Percentiles rank a stretch among this genome's conserved stretches.
phyloP scores from a whole-genome alignment of 2,329 filamentous ascomycete genomes.

The Diaporthe batatas region DNA sequence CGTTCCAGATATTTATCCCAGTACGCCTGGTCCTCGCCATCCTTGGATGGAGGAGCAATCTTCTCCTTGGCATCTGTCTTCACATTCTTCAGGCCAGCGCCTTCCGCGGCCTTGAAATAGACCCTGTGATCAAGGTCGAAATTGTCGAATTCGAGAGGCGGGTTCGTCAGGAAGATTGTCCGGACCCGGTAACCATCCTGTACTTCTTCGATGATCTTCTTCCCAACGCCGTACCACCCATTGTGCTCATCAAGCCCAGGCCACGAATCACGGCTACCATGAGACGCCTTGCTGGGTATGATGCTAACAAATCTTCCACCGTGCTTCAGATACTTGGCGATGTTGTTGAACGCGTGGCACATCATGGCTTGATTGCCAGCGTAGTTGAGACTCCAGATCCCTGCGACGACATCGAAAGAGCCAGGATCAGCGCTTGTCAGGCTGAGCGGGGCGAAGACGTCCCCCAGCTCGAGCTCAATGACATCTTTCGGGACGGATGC shows the following conservation, averaged over 20 bases:
- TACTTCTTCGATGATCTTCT: neutral
- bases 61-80: slow-evolving; percentile 12
- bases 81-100: neutral
- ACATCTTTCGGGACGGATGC: neutral
- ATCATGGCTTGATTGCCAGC: slow-evolving; percentile 4
- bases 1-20: slow-evolving; percentile 10
- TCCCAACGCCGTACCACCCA: slow-evolving; percentile 2
- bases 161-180: neutral
- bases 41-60: neutral
- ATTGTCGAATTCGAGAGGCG: neutral
- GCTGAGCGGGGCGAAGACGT: slow-evolving; percentile 1
- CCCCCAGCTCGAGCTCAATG: slow-evolving; percentile 4
- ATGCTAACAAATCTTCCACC: slow-evolving; percentile 11
- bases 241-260: neutral
- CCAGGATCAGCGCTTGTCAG: neutral
- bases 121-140: slow-evolving; percentile 1
- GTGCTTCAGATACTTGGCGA: neutral
- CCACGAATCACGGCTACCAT: neutral
- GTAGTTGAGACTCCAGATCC: slow-evolving; percentile 15
- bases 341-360: neutral
- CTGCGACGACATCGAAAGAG: neutral
- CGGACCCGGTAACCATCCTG: neutral
- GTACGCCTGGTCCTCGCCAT: neutral
- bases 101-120: neutral
- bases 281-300: neutral